Evolutionary conservation across 2,329 filamentous ascomycete genomes (phyloP).

Genomic region (Ceratocystis albifundus): DNA sequence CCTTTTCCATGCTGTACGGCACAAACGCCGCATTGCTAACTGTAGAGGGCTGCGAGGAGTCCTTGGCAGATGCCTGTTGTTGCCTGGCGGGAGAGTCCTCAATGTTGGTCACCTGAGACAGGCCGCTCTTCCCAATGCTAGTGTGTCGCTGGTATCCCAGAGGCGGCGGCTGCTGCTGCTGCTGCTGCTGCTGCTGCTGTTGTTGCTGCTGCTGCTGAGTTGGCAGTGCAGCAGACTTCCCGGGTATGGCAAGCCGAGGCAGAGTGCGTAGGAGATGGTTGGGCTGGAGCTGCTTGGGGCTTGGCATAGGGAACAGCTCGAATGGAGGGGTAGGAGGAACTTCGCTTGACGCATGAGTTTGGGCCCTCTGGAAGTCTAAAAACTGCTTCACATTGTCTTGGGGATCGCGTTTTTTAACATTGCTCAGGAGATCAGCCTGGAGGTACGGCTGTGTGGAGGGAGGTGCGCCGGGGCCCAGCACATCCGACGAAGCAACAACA

Average conservation of each 20-base stretch:
- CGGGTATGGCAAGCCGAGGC: slow-evolving; percentile 52
- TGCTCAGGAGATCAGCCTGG: slow-evolving; percentile 60
- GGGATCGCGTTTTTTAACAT: slow-evolving; percentile 61
- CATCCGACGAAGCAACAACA: slow-evolving; percentile 80
- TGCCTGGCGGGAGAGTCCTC: slow-evolving; percentile 16
- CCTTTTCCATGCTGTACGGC: slow-evolving; percentile 43
- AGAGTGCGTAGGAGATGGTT: slow-evolving; percentile 47
- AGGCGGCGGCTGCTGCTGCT: slow-evolving; percentile 25
- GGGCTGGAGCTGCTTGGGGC: slow-evolving; percentile 29
- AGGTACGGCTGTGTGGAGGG: slow-evolving; percentile 54
- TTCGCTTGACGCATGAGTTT: slow-evolving; percentile 37
- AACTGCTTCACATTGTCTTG: slow-evolving; percentile 92
- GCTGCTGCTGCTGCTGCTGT: slow-evolving; percentile 23
- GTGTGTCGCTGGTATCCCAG: slow-evolving; percentile 23
- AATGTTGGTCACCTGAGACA: slow-evolving; percentile 20
- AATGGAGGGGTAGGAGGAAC: slow-evolving; percentile 61
- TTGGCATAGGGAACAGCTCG: slow-evolving; percentile 42
- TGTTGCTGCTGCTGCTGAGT: not conserved
- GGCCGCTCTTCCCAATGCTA: slow-evolving; percentile 14
- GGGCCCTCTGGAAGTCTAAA: slow-evolving; percentile 65
- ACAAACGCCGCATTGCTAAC: slow-evolving; percentile 31
- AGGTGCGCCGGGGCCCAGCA: slow-evolving; percentile 58
- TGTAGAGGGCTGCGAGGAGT: slow-evolving; percentile 33
- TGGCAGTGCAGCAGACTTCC: slow-evolving; percentile 28
- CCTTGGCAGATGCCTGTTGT: slow-evolving; percentile 20